Base-by-base conservation (phyloP, 2,329 filamentous ascomycete species). In the Sporothrix inflata region DNA sequence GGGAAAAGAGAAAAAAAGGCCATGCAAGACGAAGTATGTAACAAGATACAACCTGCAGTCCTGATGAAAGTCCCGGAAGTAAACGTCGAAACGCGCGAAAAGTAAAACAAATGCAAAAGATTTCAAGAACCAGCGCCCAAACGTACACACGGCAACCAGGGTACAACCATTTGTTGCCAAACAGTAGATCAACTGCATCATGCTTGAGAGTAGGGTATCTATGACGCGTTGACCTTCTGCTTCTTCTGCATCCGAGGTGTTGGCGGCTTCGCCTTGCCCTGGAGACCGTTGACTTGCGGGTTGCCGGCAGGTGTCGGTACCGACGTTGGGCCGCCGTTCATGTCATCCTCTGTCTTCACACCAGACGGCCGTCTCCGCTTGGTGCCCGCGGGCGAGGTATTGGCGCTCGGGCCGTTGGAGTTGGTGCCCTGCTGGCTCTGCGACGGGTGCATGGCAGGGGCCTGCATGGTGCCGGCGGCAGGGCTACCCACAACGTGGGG, bases 401-500 rank as follows among this genome's bases (percentile, higher is more conserved):
- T 91, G 72, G 89, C 89, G 77, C 89, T 91, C 7, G 89, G 88
- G 1, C 88, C 89, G 78, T 87, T 89, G 11, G 89, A 91, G 78
- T 83, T 88, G 42, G 89, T 90, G 51, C 89, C 90, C 78, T 91
- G 90, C 78, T 91, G 89, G 78, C 89, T 91, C 75, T 88, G 87
- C 78, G 91, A 89, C 73, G 89, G 82, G 78, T 89, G 88, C 89
- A 91, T 91, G 74, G 84, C 84, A 27, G 89, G 89, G 69, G 89
- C 88, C 79, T 89, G 88, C 85, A 90, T 89, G 69, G 86, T 84
- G 19, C 86, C 88, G 16, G 87, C 85, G 21, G 88, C 88, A 9
- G 90, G 90, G 78, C 88, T 90, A 70, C 87, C 85, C 0, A 51
- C 45, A 57, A 86, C 81, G 71, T 89, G 88, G 68, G 89, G 89